A percentile compares a stretch with the other conserved stretches of the same genome.
These are phyloP conservation scores for Acacia concinna DNA, from an alignment of 331 rosid genomes.

Conservation along the genomic window DNA sequence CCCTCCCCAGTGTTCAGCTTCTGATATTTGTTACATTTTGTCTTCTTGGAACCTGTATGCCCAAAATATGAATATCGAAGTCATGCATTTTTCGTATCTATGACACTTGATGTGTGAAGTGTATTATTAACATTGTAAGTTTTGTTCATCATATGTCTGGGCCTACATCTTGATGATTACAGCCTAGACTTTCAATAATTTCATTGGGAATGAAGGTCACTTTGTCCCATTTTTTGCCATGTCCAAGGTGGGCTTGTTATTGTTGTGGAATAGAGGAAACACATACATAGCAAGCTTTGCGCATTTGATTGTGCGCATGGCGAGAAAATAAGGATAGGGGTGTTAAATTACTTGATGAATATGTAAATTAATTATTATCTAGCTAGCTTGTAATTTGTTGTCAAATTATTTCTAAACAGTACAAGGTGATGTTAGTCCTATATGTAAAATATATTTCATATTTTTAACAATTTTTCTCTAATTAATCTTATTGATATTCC, in stretches of 20 bases:
- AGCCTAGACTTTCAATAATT: not conserved
- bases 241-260: no score
- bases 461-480: no score
- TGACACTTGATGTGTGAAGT: not conserved
- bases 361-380: no score
- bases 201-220: not conserved
- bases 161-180: not conserved
- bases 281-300: not conserved
- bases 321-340: not conserved
- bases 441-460: no score
- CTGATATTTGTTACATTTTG: not conserved
- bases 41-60: constrained; percentile 13
- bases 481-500: no score
- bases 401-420: no score
- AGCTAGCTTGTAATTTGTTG: not conserved
- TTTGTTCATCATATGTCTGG: not conserved
- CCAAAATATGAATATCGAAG: constrained; percentile 22
- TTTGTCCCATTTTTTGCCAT: not conserved
- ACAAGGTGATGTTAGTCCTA: no score
- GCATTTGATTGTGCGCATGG: not conserved
- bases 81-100: not conserved
- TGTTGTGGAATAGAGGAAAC: not conserved
- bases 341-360: not conserved
- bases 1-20: constrained; percentile 19
- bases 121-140: not conserved